Percentiles rank a stretch among this genome's conserved stretches.
These are phyloP conservation scores for Ascobolus immersus DNA, from an alignment of 495 filamentous ascomycete genomes.

Conservation along the genomic window DNA sequence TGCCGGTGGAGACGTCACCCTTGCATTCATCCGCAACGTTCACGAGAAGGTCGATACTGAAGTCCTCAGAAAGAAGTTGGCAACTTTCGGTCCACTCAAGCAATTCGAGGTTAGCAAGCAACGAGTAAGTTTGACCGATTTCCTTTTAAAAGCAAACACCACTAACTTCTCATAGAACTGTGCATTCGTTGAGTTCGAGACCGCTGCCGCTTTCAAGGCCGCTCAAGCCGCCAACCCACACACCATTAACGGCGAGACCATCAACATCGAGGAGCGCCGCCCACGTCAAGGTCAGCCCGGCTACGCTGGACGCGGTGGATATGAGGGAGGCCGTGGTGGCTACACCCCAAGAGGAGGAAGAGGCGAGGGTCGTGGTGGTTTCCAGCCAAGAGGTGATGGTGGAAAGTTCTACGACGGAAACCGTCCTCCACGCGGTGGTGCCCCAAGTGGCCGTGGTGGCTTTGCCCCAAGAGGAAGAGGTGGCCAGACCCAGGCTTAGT, in stretches of 20 bases:
- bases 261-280: conserved; percentile 72
- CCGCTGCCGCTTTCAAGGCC: conserved; percentile 47
- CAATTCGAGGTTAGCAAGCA: conserved; percentile 72
- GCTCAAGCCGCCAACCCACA: conserved; percentile 71
- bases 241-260: conserved; percentile 49
- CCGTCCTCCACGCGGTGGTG: conserved; percentile 7
- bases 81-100: conserved; percentile 49
- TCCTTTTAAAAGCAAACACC: conserved; percentile 2
- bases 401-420: conserved; percentile 5
- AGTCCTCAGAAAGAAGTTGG: conserved; percentile 37
- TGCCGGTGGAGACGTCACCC: conserved; percentile 28
- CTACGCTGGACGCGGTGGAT: conserved; percentile 5
- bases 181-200: conserved; percentile 82
- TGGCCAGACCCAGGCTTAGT: neutral
- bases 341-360: neutral
- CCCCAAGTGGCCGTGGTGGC: neutral
- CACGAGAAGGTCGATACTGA: conserved; percentile 53
- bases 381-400: conserved; percentile 5
- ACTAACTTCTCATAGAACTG: conserved; percentile 43
- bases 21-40: conserved; percentile 84
- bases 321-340: conserved; percentile 3
- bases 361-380: conserved; percentile 9
- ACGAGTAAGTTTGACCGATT: conserved; percentile 39
- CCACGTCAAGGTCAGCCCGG: conserved; percentile 5
- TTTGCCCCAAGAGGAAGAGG: neutral